Base-by-base conservation (phyloP, 2,329 filamentous ascomycete species). In the Knoxdaviesia capensis region DNA sequence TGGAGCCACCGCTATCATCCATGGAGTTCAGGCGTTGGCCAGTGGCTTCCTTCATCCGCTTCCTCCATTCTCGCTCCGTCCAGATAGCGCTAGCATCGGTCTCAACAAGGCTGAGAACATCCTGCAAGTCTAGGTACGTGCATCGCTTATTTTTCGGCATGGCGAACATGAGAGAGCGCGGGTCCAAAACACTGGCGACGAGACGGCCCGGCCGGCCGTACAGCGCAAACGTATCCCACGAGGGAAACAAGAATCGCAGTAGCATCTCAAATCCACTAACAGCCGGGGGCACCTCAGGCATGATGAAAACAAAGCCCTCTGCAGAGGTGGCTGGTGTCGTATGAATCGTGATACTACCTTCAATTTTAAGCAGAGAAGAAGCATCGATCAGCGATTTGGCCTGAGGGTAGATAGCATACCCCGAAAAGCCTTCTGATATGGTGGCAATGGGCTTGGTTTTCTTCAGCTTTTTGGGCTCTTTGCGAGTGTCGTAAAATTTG, bases 231-330 rank as follows among this genome's bases (percentile, higher is more conserved):
- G 84, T 84, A 56, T 98, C 90, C 66, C 84, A 98, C 0, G 86
- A 83, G 0, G 90, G 90, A 56, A 98, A 92, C 8, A 98, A 66
- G 62, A 83, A 94, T 38, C 85, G 75, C 33, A 98, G 66, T 68
- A 98, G 80, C 68, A 92, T 94, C 58, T 96, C 90, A 50, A 96
- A 94, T 0, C 90, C 90, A 43, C 76, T 82, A 8, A 98, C 81
- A 11, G 85, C 87, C n/a, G 88, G 80, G 52, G 84, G 85, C 1
- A 80, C 74, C 57, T 98, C 90, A 4, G 90, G 90, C 87, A 98
- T 94, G 50, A 96, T 78, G 54, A 98, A 98, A 5, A 98, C 84
- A 52, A 94, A 94, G 0, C 90, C 90, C 56, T 98, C 90, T 0
- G 80, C 81, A 3, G 76, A 75, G 0, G 80, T 78, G 29, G 84